Base-by-base conservation (phyloP, 345 rosid species). In the Iberis pinnata region DNA sequence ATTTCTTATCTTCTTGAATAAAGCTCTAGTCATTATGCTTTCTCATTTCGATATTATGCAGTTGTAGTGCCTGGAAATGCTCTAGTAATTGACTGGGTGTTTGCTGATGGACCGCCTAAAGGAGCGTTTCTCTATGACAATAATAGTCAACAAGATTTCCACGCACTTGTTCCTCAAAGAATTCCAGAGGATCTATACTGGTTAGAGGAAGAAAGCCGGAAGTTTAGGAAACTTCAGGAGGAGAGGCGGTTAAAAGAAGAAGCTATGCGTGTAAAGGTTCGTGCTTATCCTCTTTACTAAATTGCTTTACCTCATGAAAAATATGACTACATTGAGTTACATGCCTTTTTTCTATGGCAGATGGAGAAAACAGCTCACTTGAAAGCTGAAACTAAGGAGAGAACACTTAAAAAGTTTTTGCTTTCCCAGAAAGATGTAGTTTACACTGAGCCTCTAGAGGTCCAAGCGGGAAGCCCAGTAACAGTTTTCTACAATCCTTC, bases 31-130 rank as follows among this genome's bases (percentile, higher is more conserved):
- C n/a, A n/a, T n/a, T n/a, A n/a, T n/a, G n/a, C n/a, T 18, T 36
- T 42, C 43, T 36, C 53, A 20, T 39, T 53, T 46, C n/a, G 3
- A n/a, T n/a, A n/a, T 35, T 39, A 48, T 71, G 75, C 79, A 90
- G 98, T 90, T 49, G 25, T 56, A 59, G 88, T 87, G 58, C 95
- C 92, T 4, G 69, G 60, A 7, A 60, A 55, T 67, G 89, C 95
- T 38, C 18, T 73, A 60, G 78, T 87, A 39, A 70, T 90, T 80
- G 92, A 90, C 71, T 87, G 89, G 89, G 96, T 90, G 45, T 82
- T 87, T 67, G 76, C 95, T 68, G 87, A 90, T 75, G 98, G 98
- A 65, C 96, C 77, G 19, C 86, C 96, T 48, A 54, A 72, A 49
- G 73, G 61, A 64, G 96, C 92, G 11, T 42, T 49, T 71, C 49